phyloP scores from a whole-genome alignment of 1,284 basidiomycete species.

The Athelia psychrophila region DNA sequence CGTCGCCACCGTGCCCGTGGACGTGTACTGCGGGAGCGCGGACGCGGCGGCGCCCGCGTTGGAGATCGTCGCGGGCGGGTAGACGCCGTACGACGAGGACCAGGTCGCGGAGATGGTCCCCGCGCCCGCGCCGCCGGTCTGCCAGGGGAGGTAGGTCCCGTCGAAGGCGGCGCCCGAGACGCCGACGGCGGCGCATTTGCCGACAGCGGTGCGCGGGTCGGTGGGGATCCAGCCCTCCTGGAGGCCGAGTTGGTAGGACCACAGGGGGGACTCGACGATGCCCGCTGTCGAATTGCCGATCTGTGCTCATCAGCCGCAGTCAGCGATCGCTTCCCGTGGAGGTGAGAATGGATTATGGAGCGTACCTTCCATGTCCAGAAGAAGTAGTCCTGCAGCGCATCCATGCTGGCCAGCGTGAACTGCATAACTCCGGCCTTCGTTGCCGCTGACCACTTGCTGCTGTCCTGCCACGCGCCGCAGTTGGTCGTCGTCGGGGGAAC shows the following conservation, averaged over 20 bases:
- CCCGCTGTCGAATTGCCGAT: conserved; percentile 68
- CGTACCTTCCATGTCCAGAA: conserved; percentile 39
- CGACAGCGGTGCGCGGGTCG: conserved; percentile 69
- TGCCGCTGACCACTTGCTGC: conserved; percentile 48
- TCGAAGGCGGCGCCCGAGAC: conserved; percentile 43
- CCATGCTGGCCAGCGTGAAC: conserved; percentile 51
- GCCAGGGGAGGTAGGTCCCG: conserved; percentile 63
- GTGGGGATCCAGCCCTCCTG: conserved; percentile 77
- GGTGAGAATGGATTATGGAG: no score
- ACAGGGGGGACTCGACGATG: conserved; percentile 64
- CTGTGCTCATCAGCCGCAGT: conserved; percentile 37
- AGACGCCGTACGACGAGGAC: conserved; percentile 43
- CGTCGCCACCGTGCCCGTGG: conserved; percentile 58
- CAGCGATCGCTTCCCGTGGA: neutral
- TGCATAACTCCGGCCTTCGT: conserved; percentile 50
- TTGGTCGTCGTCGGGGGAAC: conserved; percentile 40
- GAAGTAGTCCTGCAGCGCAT: conserved; percentile 40
- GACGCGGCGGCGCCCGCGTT: conserved; percentile 41
- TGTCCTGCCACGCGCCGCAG: conserved; percentile 53
- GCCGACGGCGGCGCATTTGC: conserved; percentile 61
- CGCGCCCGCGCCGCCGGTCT: conserved; percentile 77
- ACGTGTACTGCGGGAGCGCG: conserved; percentile 65
- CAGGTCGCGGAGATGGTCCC: conserved; percentile 52
- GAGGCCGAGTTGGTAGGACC: conserved; percentile 84
- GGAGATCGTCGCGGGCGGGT: conserved; percentile 56